Conservation (phyloP, 176 grass and related monocot species). For the Juncus inflexus region DNA sequence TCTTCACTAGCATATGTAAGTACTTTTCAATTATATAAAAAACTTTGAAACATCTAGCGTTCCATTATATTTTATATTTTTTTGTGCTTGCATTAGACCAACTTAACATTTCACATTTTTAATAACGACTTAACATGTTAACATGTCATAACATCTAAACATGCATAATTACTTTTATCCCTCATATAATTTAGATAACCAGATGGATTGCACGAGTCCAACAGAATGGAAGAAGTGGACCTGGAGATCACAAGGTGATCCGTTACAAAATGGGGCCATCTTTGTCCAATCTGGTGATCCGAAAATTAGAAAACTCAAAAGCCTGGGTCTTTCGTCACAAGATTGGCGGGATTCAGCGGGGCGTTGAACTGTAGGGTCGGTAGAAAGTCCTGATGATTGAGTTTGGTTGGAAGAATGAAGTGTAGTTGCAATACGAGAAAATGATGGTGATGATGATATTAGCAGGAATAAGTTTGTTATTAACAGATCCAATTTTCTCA, state of each 20-base stretch:
- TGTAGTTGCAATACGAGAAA: neutral
- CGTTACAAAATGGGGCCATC: slow-evolving; percentile 50
- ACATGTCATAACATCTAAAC: too few relatives aligned
- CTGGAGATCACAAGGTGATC: slow-evolving; percentile 58
- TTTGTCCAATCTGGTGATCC: slow-evolving; percentile 37
- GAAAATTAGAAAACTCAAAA: slow-evolving; percentile 30
- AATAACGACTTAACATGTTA: slow-evolving; percentile 86
- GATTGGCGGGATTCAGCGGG: slow-evolving; percentile 62
- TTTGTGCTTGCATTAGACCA: slow-evolving; percentile 52
- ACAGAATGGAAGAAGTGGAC: slow-evolving; percentile 60
- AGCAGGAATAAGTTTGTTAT: too few relatives aligned
- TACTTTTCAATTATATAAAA: neutral
- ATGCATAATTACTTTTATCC: neutral
- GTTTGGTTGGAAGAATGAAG: slow-evolving; percentile 8
- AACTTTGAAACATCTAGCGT: neutral
- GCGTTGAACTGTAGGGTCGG: slow-evolving; percentile 29
- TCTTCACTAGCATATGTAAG: neutral
- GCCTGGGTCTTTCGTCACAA: slow-evolving; percentile 45
- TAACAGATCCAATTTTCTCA: neutral
- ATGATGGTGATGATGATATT: neutral
- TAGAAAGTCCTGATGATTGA: slow-evolving; percentile 35
- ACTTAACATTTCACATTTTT: slow-evolving; percentile 48
- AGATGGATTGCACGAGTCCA: slow-evolving; percentile 46
- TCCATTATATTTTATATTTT: neutral
- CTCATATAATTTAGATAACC: slow-evolving; percentile 41